Conservation (phyloP, 345 rosid genomes). For the Sonneratia caseolaris region DNA sequence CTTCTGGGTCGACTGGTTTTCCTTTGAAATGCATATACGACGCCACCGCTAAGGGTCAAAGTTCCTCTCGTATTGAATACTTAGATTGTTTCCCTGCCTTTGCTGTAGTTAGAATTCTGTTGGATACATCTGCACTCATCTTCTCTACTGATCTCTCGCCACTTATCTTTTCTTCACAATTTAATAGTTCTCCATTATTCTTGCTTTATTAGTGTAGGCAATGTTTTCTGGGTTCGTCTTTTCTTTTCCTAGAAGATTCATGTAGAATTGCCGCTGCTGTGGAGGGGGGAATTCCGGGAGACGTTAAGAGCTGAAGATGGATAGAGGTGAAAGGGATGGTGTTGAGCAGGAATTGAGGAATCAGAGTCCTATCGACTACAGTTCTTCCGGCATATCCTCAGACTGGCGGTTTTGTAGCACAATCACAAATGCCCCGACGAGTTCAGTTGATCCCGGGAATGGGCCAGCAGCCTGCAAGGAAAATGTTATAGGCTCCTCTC, state of each 20-base stretch:
- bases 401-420: slow-evolving; percentile 57
- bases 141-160: too few relatives aligned
- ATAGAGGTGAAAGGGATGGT: slow-evolving; percentile 51
- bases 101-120: neutral
- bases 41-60: neutral
- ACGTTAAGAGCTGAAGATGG: slow-evolving; percentile 36
- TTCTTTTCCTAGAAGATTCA: neutral
- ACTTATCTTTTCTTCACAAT: neutral
- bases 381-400: slow-evolving; percentile 28
- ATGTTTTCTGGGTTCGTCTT: slow-evolving; percentile 13
- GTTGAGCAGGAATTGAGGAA: slow-evolving; percentile 46
- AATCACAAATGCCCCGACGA: slow-evolving; percentile 22
- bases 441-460: too few relatives aligned
- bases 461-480: too few relatives aligned
- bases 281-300: slow-evolving; percentile 15
- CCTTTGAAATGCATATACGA: neutral
- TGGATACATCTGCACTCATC: neutral
- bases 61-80: neutral
- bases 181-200: neutral
- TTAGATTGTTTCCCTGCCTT: neutral
- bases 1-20: neutral
- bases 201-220: neutral
- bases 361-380: slow-evolving; percentile 33
- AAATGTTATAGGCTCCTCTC: too few relatives aligned
- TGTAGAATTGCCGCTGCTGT: slow-evolving; percentile 10